phyloP scores from a whole-genome alignment of 768 basidiomycete species.

The Hericium coralloides region DNA sequence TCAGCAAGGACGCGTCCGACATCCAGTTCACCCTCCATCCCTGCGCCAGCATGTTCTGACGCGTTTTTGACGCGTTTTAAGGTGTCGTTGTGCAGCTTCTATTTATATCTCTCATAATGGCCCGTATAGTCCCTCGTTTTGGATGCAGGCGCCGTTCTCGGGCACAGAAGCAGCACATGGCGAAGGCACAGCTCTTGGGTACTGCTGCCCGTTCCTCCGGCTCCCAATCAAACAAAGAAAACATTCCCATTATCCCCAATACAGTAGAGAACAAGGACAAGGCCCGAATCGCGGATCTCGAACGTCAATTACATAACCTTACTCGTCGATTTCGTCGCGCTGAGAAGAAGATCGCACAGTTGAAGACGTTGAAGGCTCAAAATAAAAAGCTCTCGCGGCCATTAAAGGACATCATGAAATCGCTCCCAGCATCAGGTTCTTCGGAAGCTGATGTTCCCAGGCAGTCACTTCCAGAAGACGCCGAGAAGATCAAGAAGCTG shows the following conservation, averaged over 20 bases:
- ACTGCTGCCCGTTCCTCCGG: background rate
- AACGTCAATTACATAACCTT: background rate
- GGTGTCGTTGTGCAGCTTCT: background rate
- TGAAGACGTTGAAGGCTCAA: background rate
- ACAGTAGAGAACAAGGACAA: background rate
- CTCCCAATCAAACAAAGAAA: background rate
- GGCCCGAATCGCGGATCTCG: background rate
- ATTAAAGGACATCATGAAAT: background rate
- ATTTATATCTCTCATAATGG: background rate
- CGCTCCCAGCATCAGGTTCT: background rate
- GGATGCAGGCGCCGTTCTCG: background rate
- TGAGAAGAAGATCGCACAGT: background rate
- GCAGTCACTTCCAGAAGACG: background rate
- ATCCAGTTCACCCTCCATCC: background rate
- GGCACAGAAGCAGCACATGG: background rate
- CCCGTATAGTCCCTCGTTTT: background rate
- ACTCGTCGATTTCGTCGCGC: background rate
- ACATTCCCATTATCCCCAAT: background rate
- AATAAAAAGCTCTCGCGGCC: background rate
- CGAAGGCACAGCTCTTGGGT: background rate
- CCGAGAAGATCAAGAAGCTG: background rate
- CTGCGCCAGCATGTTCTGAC: background rate
- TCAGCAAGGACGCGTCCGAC: background rate
- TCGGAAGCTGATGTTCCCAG: background rate
- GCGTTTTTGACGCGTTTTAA: background rate